A percentile compares a stretch with the other conserved stretches of the same genome.
phyloP scores from a whole-genome alignment of 139 green algal genomes.

The Choricystis sp. region DNA sequence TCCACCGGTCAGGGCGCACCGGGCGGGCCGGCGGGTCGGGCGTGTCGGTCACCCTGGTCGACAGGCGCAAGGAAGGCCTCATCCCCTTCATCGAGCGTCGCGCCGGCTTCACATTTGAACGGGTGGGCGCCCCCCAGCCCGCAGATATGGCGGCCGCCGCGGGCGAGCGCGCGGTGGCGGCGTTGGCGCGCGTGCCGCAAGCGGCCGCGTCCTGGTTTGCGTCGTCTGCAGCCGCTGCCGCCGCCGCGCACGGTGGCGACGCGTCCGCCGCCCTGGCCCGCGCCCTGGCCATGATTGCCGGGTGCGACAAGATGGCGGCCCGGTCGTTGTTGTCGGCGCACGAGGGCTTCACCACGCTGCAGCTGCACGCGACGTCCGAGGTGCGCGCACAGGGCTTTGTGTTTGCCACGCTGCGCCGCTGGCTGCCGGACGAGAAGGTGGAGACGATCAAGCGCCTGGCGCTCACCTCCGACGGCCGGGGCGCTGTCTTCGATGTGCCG shows the following conservation, averaged over 20 bases:
- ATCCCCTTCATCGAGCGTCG: slow-evolving; percentile 61
- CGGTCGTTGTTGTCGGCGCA: slow-evolving; percentile 73
- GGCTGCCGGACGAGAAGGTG: slow-evolving; percentile 40
- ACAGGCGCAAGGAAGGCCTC: slow-evolving; percentile 62
- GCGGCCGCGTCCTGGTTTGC: slow-evolving; percentile 30
- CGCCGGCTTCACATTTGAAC: slow-evolving; percentile 70
- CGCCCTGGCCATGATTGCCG: slow-evolving; percentile 77
- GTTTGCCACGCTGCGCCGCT: slow-evolving; percentile 47
- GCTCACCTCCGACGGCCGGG: slow-evolving; percentile 53
- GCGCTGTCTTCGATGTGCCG: slow-evolving; percentile 87
- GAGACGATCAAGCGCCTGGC: slow-evolving; percentile 67
- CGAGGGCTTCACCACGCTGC: slow-evolving; percentile 69
- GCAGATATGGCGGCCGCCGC: slow-evolving; percentile 69
- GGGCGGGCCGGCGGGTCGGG: slow-evolving; percentile 70
- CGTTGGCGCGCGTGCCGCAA: slow-evolving; percentile 37
- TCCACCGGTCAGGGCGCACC: slow-evolving; percentile 78
- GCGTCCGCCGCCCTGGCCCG: slow-evolving; percentile 56
- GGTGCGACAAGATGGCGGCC: slow-evolving; percentile 48
- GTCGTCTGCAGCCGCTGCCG: neutral
- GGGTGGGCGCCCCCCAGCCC: slow-evolving; percentile 76
- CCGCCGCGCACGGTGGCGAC: slow-evolving; percentile 1
- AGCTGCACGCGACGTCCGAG: slow-evolving; percentile 12
- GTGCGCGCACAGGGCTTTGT: slow-evolving; percentile 39
- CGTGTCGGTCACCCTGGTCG: slow-evolving; percentile 68
- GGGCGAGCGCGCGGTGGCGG: slow-evolving; percentile 48